Evolutionary conservation across 805 yeast species (phyloP).

Genomic region (Cyberlindnera veronae): DNA sequence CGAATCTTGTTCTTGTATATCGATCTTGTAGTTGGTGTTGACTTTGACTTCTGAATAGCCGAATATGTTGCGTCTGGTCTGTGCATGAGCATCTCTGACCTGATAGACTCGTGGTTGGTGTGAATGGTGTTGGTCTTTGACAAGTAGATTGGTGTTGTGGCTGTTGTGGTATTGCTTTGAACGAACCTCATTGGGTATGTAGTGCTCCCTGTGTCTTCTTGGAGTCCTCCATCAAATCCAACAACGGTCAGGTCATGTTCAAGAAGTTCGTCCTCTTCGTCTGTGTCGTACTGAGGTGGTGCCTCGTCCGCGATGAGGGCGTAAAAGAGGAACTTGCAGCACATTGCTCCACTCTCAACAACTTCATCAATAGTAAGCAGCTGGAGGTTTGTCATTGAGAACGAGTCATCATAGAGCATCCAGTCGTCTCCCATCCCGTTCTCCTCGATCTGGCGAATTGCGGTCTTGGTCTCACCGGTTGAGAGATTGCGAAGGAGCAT

Average conservation of each 20-base stretch:
- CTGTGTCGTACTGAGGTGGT: slow-evolving; percentile 1
- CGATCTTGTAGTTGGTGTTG: slow-evolving; percentile 16
- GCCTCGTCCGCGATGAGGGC: slow-evolving; percentile 11
- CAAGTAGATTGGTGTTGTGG: slow-evolving; percentile 19
- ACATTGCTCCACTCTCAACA: slow-evolving; percentile 25
- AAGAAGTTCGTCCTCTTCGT: slow-evolving; percentile 13
- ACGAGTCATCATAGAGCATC: slow-evolving; percentile 37
- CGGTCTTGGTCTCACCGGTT: slow-evolving; percentile 21
- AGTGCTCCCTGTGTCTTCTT: neutral
- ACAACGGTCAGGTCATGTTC: slow-evolving; percentile 28
- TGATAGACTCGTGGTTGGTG: slow-evolving; percentile 23
- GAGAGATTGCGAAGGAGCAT: slow-evolving; percentile 22
- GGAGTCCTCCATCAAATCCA: slow-evolving; percentile 23
- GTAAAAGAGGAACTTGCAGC: slow-evolving; percentile 34
- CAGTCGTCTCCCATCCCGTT: slow-evolving; percentile 34
- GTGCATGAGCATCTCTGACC: slow-evolving; percentile 25
- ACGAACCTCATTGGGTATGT: slow-evolving; percentile 18
- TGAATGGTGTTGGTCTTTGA: slow-evolving; percentile 24
- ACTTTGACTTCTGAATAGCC: slow-evolving; percentile 20
- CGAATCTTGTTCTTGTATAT: slow-evolving; percentile 11
- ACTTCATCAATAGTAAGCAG: slow-evolving; percentile 33
- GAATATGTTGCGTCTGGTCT: slow-evolving; percentile 21
- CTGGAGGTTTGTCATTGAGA: slow-evolving; percentile 35
- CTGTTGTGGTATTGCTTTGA: slow-evolving; percentile 19
- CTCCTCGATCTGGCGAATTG: slow-evolving; percentile 25